Base-by-base conservation (phyloP, 352 stramenopile genomes). In the Phytopythium sindhum region DNA sequence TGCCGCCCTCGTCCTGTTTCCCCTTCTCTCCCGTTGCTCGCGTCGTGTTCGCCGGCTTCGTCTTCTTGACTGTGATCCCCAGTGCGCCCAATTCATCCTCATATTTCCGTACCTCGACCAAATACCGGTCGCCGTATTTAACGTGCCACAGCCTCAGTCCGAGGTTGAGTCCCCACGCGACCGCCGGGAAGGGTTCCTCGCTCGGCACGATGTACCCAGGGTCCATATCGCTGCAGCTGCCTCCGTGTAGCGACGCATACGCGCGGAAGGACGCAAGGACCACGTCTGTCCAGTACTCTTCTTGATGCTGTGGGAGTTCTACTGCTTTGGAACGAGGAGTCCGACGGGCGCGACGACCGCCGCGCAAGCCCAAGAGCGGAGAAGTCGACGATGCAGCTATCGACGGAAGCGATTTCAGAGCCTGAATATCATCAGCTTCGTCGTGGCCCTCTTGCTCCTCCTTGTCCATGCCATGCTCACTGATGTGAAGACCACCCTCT, bases 221-320 rank as follows among this genome's bases (percentile, higher is more conserved):
- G 35, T 80, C 70, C 76, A 94, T 91, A 44, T 68, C 69, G 26
- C 68, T 59, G 47, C 86, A 94, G 42, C 66, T 85, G 14, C 72
- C 73, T 29, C 69, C 65, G 54, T 91, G 64, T 41, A 75, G 31
- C 17, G 65, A 52, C 1, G 78, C 77, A 55, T 90, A 91, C 19
- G 70, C 72, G 64, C 75, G 55, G 60, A 94, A 90, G 4, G 83
- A 78, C 12, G 69, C 69, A 41, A 94, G 54, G 33, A 94, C 56
- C 15, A 94, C 78, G 41, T 94, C 83, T 21, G 78, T 85, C 83
- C 83, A 91, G 61, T 91, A 91, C 57, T 76, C 66, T 24, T 91
- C 83, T 23, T 78, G 79, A 51, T 90, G 73, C 10, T 67, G 70
- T 28, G 78, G 72, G 1, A 91, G 72, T 11, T 65, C 63, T 12